Evolutionary conservation across 345 rosid species (phyloP).

Genomic region (Citrus australasica): DNA sequence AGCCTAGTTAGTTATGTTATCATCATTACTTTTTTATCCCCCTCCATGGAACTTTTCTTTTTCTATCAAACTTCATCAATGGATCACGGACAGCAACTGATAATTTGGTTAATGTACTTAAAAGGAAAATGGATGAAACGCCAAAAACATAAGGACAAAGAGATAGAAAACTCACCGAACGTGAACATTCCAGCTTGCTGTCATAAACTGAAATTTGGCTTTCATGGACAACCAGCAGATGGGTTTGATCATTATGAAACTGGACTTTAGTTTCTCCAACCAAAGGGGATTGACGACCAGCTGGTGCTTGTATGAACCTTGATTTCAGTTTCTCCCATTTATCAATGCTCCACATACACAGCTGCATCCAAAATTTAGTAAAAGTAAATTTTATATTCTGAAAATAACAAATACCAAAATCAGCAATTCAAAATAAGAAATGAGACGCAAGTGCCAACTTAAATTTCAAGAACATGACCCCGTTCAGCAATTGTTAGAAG

Average conservation of each 20-base stretch:
- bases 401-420: background rate
- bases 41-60: background rate
- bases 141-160: background rate
- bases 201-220: constrained; percentile 43
- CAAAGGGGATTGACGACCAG: constrained; percentile 35
- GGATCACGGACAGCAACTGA: background rate
- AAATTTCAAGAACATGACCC: background rate
- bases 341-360: constrained; percentile 75
- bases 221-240: constrained; percentile 43
- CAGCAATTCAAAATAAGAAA: background rate
- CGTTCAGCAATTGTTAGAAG: background rate
- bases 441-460: background rate
- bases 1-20: background rate
- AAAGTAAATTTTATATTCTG: background rate
- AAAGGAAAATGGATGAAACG: background rate
- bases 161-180: constrained; percentile 29
- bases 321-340: constrained; percentile 65
- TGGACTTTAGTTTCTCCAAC: constrained; percentile 45
- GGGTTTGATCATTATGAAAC: constrained; percentile 48
- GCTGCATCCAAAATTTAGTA: constrained; percentile 27
- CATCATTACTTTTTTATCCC: background rate
- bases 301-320: constrained; percentile 34
- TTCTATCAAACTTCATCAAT: background rate
- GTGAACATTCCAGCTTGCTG: constrained; percentile 42
- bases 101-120: background rate